Base-by-base conservation (phyloP, 2,329 filamentous ascomycete species). In the Eurotiales sp. region DNA sequence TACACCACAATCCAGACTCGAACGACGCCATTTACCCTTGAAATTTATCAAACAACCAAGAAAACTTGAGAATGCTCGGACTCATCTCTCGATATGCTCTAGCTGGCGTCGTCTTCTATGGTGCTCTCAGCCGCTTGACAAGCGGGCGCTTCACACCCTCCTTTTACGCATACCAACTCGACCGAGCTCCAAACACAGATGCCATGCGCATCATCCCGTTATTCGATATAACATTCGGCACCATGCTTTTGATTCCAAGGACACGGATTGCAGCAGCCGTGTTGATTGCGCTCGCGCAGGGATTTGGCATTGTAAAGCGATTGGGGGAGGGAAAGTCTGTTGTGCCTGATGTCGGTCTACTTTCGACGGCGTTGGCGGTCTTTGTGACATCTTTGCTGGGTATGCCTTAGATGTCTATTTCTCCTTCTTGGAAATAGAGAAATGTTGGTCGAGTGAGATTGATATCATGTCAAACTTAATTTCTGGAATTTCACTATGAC, bases 11-110 rank as follows among this genome's bases (percentile, higher is more conserved):
- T n/a, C n/a, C n/a, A n/a, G n/a, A n/a, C n/a, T n/a, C n/a, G n/a
- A n/a, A n/a, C n/a, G n/a, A n/a, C n/a, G n/a, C n/a, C n/a, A n/a
- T n/a, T n/a, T n/a, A n/a, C n/a, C n/a, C n/a, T n/a, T n/a, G n/a
- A n/a, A n/a, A n/a, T n/a, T n/a, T n/a, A n/a, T n/a, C n/a, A n/a
- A n/a, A n/a, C n/a, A n/a, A n/a, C n/a, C n/a, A n/a, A n/a, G n/a
- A n/a, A n/a, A n/a, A n/a, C n/a, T 50, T 22, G 10, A 30, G 29
- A 43, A 45, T 45, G 29, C 25, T 45, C 25, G 42, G 42, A 17
- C 25, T 32, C 29, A 34, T 45, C 17, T 32, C 29, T 14, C 30
- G 22, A 45, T 36, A 45, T 27, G 32, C 29, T 11, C 42, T 45
- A 22, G 25, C 15, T 17, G 22, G 41, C 41, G 30, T 44, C 15